Base-by-base conservation (phyloP, 192 early-diverging fungal genomes). In the Mortierella claussenii region DNA sequence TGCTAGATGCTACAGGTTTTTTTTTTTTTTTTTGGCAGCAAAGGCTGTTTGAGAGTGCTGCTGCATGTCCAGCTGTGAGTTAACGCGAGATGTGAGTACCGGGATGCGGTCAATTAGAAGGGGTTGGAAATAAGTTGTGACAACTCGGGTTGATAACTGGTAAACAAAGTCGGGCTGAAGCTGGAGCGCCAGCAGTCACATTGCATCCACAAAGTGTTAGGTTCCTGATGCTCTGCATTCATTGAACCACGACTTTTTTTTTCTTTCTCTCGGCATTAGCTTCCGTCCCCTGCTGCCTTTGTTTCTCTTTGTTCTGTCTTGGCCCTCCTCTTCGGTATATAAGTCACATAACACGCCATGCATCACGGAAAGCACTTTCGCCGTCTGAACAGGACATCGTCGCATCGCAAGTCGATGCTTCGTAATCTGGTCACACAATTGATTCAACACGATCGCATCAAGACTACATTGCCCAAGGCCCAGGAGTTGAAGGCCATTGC, bases 401-500 rank as follows among this genome's bases (percentile, higher is more conserved):
- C 82, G 2, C 90, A 95, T 79, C 85, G 95, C 60, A 86, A 86
- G 60, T 87, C 90, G 32, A 84, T 97, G 78, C 81, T 96, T 28
- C 82, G 93, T 55, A 97, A 95, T 79, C 83, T 97, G 81, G 88
- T 90, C 28, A 89, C 93, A 50, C 87, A 92, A 31, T 85, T 98
- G 24, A 89, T 99, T 64, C 82, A 91, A 67, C 82, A 96, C 79
- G 96, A 95, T 65, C 89, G 94, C 55, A 93, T 99, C 43, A 89
- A 93, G 67, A 99, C 97, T 10, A 99, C 97, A 0, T 71, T 96
- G 12, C 88, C 97, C 4, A 95, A 96, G 73, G 97, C 97, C 27
- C 95, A 93, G 79, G 91, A 93, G 60, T 75, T 97, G n/a, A 85
- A 94, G 78, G 86, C 89, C 30, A 74, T 92, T 32, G 95, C 89